phyloP scores from a whole-genome alignment of 345 rosid genomes.

The Anastatica hierochuntica region DNA sequence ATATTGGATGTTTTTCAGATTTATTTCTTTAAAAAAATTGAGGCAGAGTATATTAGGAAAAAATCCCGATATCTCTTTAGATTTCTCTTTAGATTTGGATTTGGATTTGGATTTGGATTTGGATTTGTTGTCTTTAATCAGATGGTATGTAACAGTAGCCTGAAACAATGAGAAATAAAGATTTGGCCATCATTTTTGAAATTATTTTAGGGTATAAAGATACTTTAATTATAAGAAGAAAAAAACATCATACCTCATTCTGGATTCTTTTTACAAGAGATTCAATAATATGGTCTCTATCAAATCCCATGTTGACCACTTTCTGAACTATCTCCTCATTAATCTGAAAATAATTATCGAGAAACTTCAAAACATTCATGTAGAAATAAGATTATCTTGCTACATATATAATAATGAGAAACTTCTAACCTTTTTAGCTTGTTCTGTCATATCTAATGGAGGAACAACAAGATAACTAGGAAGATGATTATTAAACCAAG shows the following conservation, averaged over 20 bases:
- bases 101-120: conserved; percentile 75
- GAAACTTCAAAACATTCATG: conserved; percentile 6
- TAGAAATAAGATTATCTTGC: no score
- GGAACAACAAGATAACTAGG: conserved; percentile 83
- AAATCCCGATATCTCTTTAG: conserved; percentile 70
- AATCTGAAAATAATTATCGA: no score
- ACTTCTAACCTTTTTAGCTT: conserved; percentile 63
- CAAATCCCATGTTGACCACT: conserved; percentile 66
- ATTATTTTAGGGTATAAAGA: no score
- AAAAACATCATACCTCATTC: conserved; percentile 45
- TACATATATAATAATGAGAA: no score
- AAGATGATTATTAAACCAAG: conserved; percentile 83
- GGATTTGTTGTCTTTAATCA: conserved; percentile 75
- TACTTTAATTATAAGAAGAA: no score
- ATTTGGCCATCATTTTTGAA: no score
- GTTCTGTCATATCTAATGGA: conserved; percentile 69
- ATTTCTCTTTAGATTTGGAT: no score
- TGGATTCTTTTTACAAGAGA: conserved; percentile 66
- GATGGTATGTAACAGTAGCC: conserved; percentile 90
- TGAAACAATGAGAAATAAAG: conserved; percentile 40
- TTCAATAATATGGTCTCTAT: conserved; percentile 53
- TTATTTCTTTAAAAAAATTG: no score
- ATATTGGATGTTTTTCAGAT: no score
- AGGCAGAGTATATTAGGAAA: no score
- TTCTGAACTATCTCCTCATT: conserved; percentile 81